Evolutionary conservation across 371 early-diverging fungal species (phyloP), one percentile per base, ranked within the genome.

Genomic region (Quaeritorhiza haematococci): DNA sequence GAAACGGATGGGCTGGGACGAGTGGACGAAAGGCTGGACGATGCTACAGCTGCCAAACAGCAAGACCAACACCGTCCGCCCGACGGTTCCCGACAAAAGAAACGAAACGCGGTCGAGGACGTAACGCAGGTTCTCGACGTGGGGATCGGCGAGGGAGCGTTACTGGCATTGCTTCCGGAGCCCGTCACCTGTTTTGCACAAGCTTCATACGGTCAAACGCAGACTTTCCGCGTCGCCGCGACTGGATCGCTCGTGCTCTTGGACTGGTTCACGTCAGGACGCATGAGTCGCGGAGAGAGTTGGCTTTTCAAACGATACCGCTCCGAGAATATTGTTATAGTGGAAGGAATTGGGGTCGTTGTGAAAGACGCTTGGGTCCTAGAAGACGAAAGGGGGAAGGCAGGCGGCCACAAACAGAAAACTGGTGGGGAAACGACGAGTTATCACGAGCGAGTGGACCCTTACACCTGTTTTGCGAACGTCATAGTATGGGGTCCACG

Each of bases 261-360:
- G 44, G 91, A 91, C 58, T 91, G 91, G 89, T 83, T 89, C 64
- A 88, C 88, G 1, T 80, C 86, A 53, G 91, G 91, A 1, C 63
- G 91, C 41, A 69, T 77, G 59, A 76, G 80, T 3, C 62, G 87
- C 0, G 90, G 90, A 19, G 91, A 91, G 55, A 64, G 58, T 10
- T 91, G 90, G 89, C 66, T 71, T 13, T 90, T 89, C 60, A 63
- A 75, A 3, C 69, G 74, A 42, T 91, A 88, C 72, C 68, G 77
- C 28, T 82, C 83, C 50, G 69, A 74, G 8, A 86, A 85, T 50
- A 75, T 79, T 43, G 66, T 89, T 4, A 58, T 56, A n/a, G 49
- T 81, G 1, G 72, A 48, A n/a, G 56, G 46, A 17, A 65, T 59
- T 44, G 44, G 52, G 7, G 17, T 28, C 13, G 54, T 51, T 4